These are phyloP conservation scores for Aspergillus coremiiformis DNA, from an alignment of 495 filamentous ascomycete genomes.

Conservation along the genomic window DNA sequence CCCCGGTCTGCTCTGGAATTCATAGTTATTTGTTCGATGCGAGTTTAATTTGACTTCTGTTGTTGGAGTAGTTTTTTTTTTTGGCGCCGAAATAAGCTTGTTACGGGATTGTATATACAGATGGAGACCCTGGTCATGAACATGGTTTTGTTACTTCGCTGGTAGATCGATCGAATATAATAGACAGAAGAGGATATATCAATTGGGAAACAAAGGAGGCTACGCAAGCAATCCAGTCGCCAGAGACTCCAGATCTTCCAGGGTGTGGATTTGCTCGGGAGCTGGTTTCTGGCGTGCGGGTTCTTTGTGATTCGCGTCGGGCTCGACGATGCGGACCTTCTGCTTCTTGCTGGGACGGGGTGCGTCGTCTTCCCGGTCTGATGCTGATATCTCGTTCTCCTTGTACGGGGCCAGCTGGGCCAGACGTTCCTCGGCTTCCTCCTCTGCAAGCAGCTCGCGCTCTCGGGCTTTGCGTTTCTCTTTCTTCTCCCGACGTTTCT, in stretches of 20 bases:
- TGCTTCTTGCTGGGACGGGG: conserved; percentile 39
- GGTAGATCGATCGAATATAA: conserved; percentile 2
- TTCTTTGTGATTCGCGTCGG: conserved; percentile 37
- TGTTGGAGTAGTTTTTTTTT: no score
- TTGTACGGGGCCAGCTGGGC: conserved; percentile 40
- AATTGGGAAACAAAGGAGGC: conserved; percentile 7
- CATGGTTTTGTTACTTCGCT: conserved; percentile 18
- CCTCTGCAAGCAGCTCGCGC: conserved; percentile 38
- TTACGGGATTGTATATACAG: conserved; percentile 6
- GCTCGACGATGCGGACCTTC: conserved; percentile 28
- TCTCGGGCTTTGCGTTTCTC: conserved; percentile 79
- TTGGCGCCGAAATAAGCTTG: not conserved
- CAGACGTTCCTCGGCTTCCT: conserved; percentile 33
- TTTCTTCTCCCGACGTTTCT: conserved; percentile 78
- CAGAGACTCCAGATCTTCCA: conserved; percentile 85
- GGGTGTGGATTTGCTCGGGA: conserved; percentile 63
- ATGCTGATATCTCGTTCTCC: conserved; percentile 31
- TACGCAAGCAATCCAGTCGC: conserved; percentile 70
- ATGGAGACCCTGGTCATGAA: not conserved
- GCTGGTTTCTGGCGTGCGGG: conserved; percentile 38
- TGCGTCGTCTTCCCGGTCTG: conserved; percentile 23
- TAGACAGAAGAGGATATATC: conserved; percentile 4
- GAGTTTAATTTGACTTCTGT: no score
- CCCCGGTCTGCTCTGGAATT: no score
- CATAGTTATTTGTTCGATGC: no score